Evolutionary conservation across 164 flowering plant species (phyloP), one percentile per base, ranked within the genome.

Genomic region (Nymphaea colorata): DNA sequence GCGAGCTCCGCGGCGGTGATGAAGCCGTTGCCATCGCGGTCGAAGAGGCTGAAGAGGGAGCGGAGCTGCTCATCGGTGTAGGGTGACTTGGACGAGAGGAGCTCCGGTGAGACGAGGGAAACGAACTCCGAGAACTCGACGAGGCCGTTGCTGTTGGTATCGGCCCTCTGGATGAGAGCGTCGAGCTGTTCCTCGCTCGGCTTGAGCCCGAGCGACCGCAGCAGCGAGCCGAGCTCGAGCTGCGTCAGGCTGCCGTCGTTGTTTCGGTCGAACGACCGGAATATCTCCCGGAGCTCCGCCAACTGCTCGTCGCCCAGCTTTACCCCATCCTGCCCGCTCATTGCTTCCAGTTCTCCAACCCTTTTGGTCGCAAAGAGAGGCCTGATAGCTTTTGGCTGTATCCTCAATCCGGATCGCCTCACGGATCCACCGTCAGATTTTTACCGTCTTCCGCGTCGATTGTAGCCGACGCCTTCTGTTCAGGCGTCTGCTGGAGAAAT

Each of bases 161-260:
- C 96, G 0, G 93, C 91, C 72, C 83, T 90, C 36, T 81, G 83
- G 43, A 87, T 84, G 55, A 93, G 74, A 3, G 80, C 65, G 0
- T 93, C 91, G 10, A 93, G 78, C 74, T 90, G 96, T 0, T 87
- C 95, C 0, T 82, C 43, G 71, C 93, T 88, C 2, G 93, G 95
- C 65, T 86, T 86, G 43, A 93, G 77, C 0, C 96, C 98, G 0
- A 93, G 82, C 0, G 98, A 84, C 14, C 98, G 82, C 12, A 93
- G 76, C 3, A 93, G 85, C 4, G 96, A 83, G 2, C 87, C 95
- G 16, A 90, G 84, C 78, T 90, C 98, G 3, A 90, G 83, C 75
- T 88, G 90, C 6, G 96, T 90, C 6, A 93, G 75, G 81, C 98
- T 93, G 0, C 98, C 96, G 74, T 93, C 98, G 65, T 87, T 82